Base-by-base conservation (phyloP, 176 grass and related monocot species). In the Aegilops tauschii region DNA sequence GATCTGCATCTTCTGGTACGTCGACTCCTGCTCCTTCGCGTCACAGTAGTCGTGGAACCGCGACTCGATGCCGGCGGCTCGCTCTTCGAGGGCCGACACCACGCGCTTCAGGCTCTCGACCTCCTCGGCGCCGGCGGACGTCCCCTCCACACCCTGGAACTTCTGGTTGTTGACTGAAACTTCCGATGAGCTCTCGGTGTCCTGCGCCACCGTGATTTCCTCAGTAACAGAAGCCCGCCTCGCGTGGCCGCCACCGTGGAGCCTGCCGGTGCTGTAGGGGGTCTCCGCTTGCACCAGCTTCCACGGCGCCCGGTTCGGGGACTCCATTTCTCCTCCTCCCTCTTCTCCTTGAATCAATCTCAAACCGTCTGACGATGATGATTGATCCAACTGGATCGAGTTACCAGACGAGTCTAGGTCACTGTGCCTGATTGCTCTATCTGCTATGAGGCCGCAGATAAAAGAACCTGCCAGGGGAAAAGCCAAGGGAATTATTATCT, bases 1-100 rank as follows among this genome's bases (percentile, higher is more conserved):
- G 69, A 96, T 94, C 82, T 99, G 94, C 77, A 99, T 92, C 91
- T 96, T 99, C 86, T 96, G 94, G 52, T 90, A 90, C 18, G 82
- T 61, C 11, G 89, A 93, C 37, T 96, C 97, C 63, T 96, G 79
- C 39, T 93, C 94, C 86, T 91, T 94, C 67, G 85, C 78, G 73
- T 87, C 82, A 27, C 80, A 91, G 86, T 93, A 96, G 59, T 90
- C 92, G 13, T 84, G 81, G 77, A 99, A 90, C 80, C 90, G 84
- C 20, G 78, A 58, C 34, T 96, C 73, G 5, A 96, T 81, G 61
- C 82, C 30, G 28, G 14, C 29, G 71, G 85, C 84, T 23, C 68
- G 35, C 47, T 94, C 88, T 54, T 95, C 92, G 0, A 96, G 54
- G 5, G 59, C 76, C 6, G 86, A 85, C 65, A 96, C 68, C 73